Conservation (phyloP, 1,139 yeast species). For the Suhomyces atakaporum region DNA sequence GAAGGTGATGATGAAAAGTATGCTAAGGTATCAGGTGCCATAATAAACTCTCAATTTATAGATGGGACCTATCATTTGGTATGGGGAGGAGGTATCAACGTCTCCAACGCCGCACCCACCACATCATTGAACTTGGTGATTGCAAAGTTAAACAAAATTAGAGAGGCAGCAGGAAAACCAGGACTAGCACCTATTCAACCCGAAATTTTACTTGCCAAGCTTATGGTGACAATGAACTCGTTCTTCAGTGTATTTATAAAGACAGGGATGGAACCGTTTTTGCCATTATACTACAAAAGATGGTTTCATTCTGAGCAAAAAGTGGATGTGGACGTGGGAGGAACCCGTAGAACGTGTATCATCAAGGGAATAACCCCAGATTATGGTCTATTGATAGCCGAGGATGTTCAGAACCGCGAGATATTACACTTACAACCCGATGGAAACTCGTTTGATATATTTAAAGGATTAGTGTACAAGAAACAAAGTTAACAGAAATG, state of each 20-base stretch:
- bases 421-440: slow-evolving; percentile 85
- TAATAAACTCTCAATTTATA: slow-evolving; percentile 76
- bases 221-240: slow-evolving; percentile 63
- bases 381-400: slow-evolving; percentile 79
- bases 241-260: slow-evolving; percentile 60
- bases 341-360: slow-evolving; percentile 48
- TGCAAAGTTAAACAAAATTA: slow-evolving; percentile 54
- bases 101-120: slow-evolving; percentile 86
- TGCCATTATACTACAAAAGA: slow-evolving; percentile 71
- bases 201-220: slow-evolving; percentile 71
- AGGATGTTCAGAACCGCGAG: slow-evolving; percentile 62
- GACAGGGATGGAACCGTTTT: slow-evolving; percentile 68
- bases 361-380: slow-evolving; percentile 82
- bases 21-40: slow-evolving; percentile 80
- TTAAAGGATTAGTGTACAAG: slow-evolving; percentile 83
- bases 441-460: slow-evolving; percentile 95
- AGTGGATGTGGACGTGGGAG: slow-evolving; percentile 54
- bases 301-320: slow-evolving; percentile 85
- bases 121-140: slow-evolving; percentile 79
- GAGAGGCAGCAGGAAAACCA: slow-evolving; percentile 41
- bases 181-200: slow-evolving; percentile 53
- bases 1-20: slow-evolving; percentile 52
- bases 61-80: slow-evolving; percentile 61
- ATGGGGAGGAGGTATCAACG: slow-evolving; percentile 87
- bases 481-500: slow-evolving; percentile 37